A percentile compares a stretch with the other conserved stretches of the same genome.
These are phyloP conservation scores for Hymenoscyphus scutula DNA, from an alignment of 2,329 filamentous ascomycete genomes.

Conservation along the genomic window DNA sequence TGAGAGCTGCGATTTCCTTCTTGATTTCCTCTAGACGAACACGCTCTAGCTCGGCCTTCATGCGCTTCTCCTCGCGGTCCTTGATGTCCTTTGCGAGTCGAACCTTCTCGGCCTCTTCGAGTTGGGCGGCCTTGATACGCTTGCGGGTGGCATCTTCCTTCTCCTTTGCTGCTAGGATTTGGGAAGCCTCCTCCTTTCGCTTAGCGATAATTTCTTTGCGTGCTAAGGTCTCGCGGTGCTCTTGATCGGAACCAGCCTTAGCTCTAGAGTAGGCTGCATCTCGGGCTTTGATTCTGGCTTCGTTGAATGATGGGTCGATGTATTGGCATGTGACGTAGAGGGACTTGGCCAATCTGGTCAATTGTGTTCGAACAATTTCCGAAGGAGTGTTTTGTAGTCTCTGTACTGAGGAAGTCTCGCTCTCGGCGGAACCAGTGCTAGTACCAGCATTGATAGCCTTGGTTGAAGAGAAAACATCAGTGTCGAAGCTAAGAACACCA, in stretches of 20 bases:
- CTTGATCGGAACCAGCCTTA: slow-evolving; percentile 83
- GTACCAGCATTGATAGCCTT: slow-evolving; percentile 88
- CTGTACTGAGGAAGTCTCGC: slow-evolving; percentile 80
- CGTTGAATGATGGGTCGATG: slow-evolving; percentile 85
- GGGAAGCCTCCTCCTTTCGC: slow-evolving; percentile 94
- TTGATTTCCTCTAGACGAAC: slow-evolving; percentile 92
- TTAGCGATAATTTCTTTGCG: slow-evolving; percentile 91
- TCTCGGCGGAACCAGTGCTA: slow-evolving; percentile 81
- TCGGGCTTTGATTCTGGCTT: slow-evolving; percentile 75
- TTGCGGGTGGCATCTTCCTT: slow-evolving; percentile 90
- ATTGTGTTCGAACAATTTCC: slow-evolving; percentile 93
- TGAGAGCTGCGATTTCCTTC: slow-evolving; percentile 87
- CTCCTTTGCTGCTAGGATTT: slow-evolving; percentile 82
- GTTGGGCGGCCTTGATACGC: slow-evolving; percentile 78
- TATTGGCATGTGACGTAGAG: slow-evolving; percentile 94
- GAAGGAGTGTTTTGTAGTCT: slow-evolving; percentile 96
- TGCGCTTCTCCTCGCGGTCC: slow-evolving; percentile 81
- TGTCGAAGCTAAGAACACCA: slow-evolving; percentile 94
- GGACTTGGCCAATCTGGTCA: slow-evolving; percentile 86
- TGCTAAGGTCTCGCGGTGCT: slow-evolving; percentile 80
- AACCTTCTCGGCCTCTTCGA: slow-evolving; percentile 85
- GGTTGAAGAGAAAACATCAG: slow-evolving; percentile 94
- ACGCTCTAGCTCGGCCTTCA: slow-evolving; percentile 83
- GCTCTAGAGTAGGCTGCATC: slow-evolving; percentile 78
- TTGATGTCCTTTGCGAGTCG: slow-evolving; percentile 89